Percentiles rank a stretch among this genome's conserved stretches.
These are phyloP conservation scores for Globisporangium alternatum DNA, from an alignment of 352 stramenopile genomes.

Conservation along the genomic window DNA sequence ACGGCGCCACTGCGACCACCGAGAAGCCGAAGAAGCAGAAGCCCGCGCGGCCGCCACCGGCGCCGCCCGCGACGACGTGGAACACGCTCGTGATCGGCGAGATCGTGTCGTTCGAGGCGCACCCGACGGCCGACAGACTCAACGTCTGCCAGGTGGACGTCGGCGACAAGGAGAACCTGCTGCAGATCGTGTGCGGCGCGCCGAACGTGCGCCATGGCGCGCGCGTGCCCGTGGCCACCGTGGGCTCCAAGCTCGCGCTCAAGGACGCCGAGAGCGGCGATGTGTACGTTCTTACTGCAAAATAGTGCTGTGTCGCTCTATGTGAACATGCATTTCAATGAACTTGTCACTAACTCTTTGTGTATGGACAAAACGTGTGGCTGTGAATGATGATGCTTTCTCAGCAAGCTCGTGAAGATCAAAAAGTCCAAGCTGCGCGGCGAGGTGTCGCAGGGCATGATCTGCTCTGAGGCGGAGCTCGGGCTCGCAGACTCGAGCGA, in stretches of 20 bases:
- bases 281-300: slow-evolving; percentile 30
- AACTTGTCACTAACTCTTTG: slow-evolving; percentile 6
- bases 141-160: slow-evolving; percentile 70
- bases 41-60: slow-evolving; percentile 15
- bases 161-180: slow-evolving; percentile 46
- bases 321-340: not conserved
- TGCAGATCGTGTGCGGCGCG: slow-evolving; percentile 79
- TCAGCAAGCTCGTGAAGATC: slow-evolving; percentile 79
- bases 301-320: not conserved
- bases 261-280: slow-evolving; percentile 46
- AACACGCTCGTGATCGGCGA: slow-evolving; percentile 65
- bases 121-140: slow-evolving; percentile 62
- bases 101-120: slow-evolving; percentile 54
- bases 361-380: slow-evolving; percentile 10
- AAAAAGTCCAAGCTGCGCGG: slow-evolving; percentile 82
- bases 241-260: slow-evolving; percentile 59
- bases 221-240: slow-evolving; percentile 61
- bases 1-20: not conserved
- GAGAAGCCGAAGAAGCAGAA: slow-evolving; percentile 13
- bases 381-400: not conserved
- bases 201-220: slow-evolving; percentile 59
- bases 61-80: slow-evolving; percentile 51
- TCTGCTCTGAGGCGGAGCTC: slow-evolving; percentile 78
- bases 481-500: slow-evolving; percentile 58
- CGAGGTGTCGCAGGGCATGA: slow-evolving; percentile 79